Evolutionary conservation across 2,329 filamentous ascomycete genomes (phyloP).

Genomic region (Leptographium wingfieldii): DNA sequence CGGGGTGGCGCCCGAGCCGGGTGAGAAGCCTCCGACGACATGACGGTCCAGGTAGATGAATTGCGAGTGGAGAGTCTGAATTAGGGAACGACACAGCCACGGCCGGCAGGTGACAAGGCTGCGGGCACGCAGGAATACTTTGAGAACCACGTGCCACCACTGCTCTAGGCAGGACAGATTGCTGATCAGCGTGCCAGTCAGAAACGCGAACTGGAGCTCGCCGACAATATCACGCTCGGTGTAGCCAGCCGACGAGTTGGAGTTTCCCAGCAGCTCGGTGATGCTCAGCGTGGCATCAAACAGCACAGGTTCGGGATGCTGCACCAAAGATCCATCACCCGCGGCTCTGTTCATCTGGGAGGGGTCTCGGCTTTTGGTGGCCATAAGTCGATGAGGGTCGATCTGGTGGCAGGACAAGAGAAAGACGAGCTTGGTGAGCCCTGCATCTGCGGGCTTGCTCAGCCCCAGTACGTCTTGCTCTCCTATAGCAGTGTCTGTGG

Average conservation of each 20-base stretch:
- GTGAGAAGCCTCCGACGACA: conserved; percentile 24
- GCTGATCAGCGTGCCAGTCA: conserved; percentile 43
- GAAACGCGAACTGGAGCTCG: conserved; percentile 47
- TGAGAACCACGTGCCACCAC: conserved; percentile 44
- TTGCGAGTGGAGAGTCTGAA: conserved; percentile 41
- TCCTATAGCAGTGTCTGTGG: conserved; percentile 37
- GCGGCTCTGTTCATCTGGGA: background rate
- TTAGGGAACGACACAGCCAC: conserved; percentile 29
- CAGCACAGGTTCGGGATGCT: conserved; percentile 2
- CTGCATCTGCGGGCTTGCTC: conserved; percentile 16
- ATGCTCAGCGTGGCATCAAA: conserved; percentile 16
- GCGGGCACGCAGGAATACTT: conserved; percentile 38
- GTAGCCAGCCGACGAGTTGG: conserved; percentile 10
- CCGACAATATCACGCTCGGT: conserved; percentile 36
- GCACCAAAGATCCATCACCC: background rate
- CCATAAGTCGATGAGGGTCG: conserved; percentile 22
- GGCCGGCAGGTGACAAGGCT: conserved; percentile 30
- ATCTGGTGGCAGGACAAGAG: conserved; percentile 33
- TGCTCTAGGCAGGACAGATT: conserved; percentile 49
- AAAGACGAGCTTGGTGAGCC: conserved; percentile 30
- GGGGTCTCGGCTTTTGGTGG: background rate
- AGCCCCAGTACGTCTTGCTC: conserved; percentile 24
- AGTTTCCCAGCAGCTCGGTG: conserved; percentile 13
- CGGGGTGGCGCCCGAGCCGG: conserved; percentile 19
- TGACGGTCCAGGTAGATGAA: conserved; percentile 38